phyloP scores from a whole-genome alignment of 2,329 filamentous ascomycete genomes.

The Chalaropsis ovoidea region DNA sequence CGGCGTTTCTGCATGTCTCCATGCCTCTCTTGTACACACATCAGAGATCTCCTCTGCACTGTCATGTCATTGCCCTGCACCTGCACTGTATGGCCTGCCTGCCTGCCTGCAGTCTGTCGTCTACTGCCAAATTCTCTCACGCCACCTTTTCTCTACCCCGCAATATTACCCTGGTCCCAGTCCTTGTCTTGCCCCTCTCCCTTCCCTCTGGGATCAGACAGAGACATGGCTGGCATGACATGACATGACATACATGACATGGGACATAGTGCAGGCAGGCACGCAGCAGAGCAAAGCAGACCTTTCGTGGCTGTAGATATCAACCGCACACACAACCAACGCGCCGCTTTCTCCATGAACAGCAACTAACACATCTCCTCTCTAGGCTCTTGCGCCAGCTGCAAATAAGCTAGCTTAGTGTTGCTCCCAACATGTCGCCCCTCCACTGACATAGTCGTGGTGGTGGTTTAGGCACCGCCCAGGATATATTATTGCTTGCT shows the following conservation, averaged over 20 bases:
- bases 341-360: background rate
- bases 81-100: background rate
- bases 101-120: background rate
- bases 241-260: too few relatives aligned
- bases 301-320: too few relatives aligned
- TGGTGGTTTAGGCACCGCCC: background rate
- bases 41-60: background rate
- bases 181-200: constrained; percentile 9
- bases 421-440: background rate
- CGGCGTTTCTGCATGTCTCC: background rate
- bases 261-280: background rate
- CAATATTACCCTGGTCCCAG: constrained; percentile 3
- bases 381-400: constrained; percentile 19
- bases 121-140: background rate
- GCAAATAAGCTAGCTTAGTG: constrained; percentile 15
- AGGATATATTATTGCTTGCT: background rate
- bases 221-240: too few relatives aligned
- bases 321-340: background rate
- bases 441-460: background rate
- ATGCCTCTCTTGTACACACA: background rate
- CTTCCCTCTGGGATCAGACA: background rate
- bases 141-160: background rate
- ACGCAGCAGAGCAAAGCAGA: too few relatives aligned
- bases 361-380: constrained; percentile 6
- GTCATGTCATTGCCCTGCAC: background rate